Conservation (phyloP, 306 rosid genomes). For the Trifolium dubium region DNA sequence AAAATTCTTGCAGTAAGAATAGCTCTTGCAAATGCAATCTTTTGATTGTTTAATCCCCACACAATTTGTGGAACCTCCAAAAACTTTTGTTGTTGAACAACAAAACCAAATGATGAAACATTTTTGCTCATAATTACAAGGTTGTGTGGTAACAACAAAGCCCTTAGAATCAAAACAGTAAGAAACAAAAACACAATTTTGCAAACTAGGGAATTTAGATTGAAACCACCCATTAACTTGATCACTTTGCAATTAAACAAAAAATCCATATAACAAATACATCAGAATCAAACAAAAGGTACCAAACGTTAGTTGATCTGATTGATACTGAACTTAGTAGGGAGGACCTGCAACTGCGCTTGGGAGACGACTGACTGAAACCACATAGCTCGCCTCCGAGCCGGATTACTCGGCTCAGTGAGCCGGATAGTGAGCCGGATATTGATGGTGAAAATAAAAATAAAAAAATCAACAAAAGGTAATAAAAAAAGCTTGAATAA, state of each 20-base stretch:
- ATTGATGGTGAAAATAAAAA: too few relatives aligned
- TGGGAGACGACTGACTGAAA: too few relatives aligned
- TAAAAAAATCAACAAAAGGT: too few relatives aligned
- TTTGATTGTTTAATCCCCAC: slow-evolving; percentile 92
- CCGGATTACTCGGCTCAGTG: too few relatives aligned
- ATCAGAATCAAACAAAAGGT: slow-evolving; percentile 14
- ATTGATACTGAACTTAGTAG: too few relatives aligned
- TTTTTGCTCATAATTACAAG: slow-evolving; percentile 41
- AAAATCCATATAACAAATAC: slow-evolving; percentile 47
- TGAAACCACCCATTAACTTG: slow-evolving; percentile 45
- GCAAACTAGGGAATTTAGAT: slow-evolving; percentile 54
- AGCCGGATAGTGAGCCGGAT: too few relatives aligned
- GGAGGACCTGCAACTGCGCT: too few relatives aligned
- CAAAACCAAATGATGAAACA: slow-evolving; percentile 38
- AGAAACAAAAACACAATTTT: slow-evolving; percentile 61
- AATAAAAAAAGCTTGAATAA: background rate
- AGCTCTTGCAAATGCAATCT: slow-evolving; percentile 92
- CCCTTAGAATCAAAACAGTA: slow-evolving; percentile 61
- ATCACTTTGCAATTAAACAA: slow-evolving; percentile 47
- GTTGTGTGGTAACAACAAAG: slow-evolving; percentile 47
- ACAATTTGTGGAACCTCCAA: slow-evolving; percentile 87
- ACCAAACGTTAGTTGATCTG: too few relatives aligned
- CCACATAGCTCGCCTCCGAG: too few relatives aligned
- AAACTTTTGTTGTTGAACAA: slow-evolving; percentile 56
- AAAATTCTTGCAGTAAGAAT: slow-evolving; percentile 75